Evolutionary conservation across 2,329 filamentous ascomycete species (phyloP).

Genomic region (Beauveria sp.): DNA sequence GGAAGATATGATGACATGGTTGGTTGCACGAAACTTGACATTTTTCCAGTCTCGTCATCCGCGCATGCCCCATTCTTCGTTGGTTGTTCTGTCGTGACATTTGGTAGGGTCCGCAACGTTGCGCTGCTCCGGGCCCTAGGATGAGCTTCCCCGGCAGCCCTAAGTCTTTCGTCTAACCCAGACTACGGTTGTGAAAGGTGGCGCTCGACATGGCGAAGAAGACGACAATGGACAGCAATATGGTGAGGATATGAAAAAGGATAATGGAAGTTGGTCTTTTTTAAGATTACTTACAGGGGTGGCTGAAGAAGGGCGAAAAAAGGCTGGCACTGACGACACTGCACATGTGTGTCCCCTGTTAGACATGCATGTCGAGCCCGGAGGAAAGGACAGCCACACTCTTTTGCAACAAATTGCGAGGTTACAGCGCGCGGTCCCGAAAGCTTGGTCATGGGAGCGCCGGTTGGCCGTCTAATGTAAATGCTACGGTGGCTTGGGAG

Average conservation of each 20-base stretch:
- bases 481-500: not conserved
- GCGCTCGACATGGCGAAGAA: no score
- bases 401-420: not conserved
- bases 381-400: not conserved
- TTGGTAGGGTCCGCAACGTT: no score
- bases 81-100: no score
- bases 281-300: not conserved
- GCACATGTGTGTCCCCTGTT: not conserved
- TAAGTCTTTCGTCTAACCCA: not conserved
- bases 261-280: no score
- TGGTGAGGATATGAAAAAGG: no score
- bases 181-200: not conserved
- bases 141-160: not conserved
- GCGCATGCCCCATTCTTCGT: no score
- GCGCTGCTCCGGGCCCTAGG: not conserved
- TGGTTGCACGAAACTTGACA: no score
- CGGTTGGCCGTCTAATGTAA: not conserved
- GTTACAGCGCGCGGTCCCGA: slow-evolving; percentile 3
- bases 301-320: not conserved
- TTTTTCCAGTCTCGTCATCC: no score
- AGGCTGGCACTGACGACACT: not conserved
- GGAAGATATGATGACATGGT: no score
- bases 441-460: not conserved
- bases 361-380: not conserved
- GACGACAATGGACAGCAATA: no score